Conservation (phyloP, 305 asterid genomes). For the Fraxinus sp. region DNA sequence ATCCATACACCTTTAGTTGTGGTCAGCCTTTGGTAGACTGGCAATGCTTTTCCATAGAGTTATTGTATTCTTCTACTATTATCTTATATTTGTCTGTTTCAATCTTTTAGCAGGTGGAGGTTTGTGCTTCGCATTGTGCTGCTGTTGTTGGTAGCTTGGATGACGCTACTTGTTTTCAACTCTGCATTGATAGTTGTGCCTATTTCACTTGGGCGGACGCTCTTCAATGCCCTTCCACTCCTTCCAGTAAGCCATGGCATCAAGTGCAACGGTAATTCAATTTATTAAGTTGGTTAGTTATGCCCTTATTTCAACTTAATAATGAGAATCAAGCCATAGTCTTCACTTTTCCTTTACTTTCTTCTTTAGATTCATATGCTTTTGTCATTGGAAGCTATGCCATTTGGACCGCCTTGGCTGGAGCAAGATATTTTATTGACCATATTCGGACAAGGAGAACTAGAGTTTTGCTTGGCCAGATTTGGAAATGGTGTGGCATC, state of each 20-base stretch:
- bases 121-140: constrained; percentile 85
- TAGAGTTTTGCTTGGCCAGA: constrained; percentile 54
- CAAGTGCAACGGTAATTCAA: constrained; percentile 81
- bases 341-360: neutral
- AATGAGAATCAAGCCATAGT: neutral
- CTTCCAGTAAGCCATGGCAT: constrained; percentile 92
- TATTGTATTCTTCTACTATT: neutral
- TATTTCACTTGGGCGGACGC: constrained; percentile 80
- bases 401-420: constrained; percentile 92
- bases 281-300: constrained; percentile 12
- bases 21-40: neutral
- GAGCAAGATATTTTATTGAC: constrained; percentile 73
- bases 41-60: neutral
- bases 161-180: constrained; percentile 85
- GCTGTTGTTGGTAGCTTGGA: constrained; percentile 88
- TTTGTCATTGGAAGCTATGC: constrained; percentile 93
- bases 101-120: constrained; percentile 70
- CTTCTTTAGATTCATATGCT: constrained; percentile 71
- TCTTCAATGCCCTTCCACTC: constrained; percentile 81
- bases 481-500: constrained; percentile 92
- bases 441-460: constrained; percentile 73
- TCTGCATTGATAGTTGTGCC: constrained; percentile 84
- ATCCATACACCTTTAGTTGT: neutral
- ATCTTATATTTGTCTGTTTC: constrained; percentile 36
- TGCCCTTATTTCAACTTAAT: neutral